Evolutionary conservation across 2,329 filamentous ascomycete genomes (phyloP), one percentile per base, ranked within the genome.

Genomic region (Fusarium dimerum): DNA sequence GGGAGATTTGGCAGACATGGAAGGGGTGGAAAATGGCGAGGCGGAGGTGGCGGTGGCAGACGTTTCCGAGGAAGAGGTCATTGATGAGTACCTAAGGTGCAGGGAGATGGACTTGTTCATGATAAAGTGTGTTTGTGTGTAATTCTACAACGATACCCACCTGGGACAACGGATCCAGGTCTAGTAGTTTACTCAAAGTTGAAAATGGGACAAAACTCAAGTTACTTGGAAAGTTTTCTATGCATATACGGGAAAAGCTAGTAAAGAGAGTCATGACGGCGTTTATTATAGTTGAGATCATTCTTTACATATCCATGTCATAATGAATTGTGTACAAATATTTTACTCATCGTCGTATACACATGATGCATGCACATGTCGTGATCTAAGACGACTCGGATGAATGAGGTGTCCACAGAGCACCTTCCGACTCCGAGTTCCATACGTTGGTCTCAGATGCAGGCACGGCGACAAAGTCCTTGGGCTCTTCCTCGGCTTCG

Each of bases 391-490:
- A 54, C 32, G 62, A 53, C 17, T 56, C 66, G 15, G 63, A 54
- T n/a, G 48, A 41, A 32, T 71, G 61, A 13, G 65, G 60, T 32
- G 62, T 72, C 81, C 79, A 75, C 57, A 82, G 65, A 69, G 79
- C 72, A 46, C 76, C 63, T 39, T 78, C 66, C 11, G 73, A 61
- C 42, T 76, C 64, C 62, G 75, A 64, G 53, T 68, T 68, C 73
- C 73, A 75, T 16, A 75, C 71, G 48, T 75, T 75, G 42, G 65
- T 62, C 47, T 75, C 73, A 13, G 69, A 65, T 8, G 71, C 73
- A n/a, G 32, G 5, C 32, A 83, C 78, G 54, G 76, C 70, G 15
- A 78, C 76, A 47, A 83, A 87, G 38, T 83, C 78, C 48, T 72
- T 71, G 17, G 69, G 71, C 10, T 52, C 62, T 45, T 56, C 56